Base-by-base conservation (phyloP, 805 yeast genomes). In the Ogataea neopini region DNA sequence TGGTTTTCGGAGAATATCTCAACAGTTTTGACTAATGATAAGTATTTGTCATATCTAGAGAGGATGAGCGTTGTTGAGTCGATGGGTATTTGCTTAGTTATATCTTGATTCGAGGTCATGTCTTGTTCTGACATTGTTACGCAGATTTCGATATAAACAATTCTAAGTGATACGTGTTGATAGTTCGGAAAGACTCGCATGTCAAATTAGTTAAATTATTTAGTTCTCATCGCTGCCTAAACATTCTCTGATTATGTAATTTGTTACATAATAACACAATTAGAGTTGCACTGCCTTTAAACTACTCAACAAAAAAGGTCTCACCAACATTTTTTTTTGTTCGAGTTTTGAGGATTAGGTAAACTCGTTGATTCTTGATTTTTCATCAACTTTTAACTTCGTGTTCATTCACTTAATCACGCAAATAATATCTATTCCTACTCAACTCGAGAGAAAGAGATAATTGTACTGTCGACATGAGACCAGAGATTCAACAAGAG, bases 401-500 rank as follows among this genome's bases (percentile, higher is more conserved):
- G n/a, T n/a, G n/a, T n/a, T n/a, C n/a, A n/a, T n/a, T n/a, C n/a
- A n/a, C n/a, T n/a, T n/a, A n/a, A n/a, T n/a, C n/a, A n/a, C n/a
- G n/a, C n/a, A n/a, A n/a, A n/a, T n/a, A n/a, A n/a, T n/a, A n/a
- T n/a, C n/a, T n/a, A n/a, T n/a, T n/a, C n/a, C n/a, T n/a, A n/a
- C n/a, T n/a, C n/a, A n/a, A n/a, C n/a, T n/a, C n/a, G n/a, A n/a
- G n/a, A n/a, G 25, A 22, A 22, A 6, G 8, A 22, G 25, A 22
- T 8, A 22, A 6, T 8, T 22, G 8, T 22, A 11, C 32, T 28
- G n/a, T n/a, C n/a, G 32, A 4, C 23, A 86, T 86, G 94, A 83
- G 82, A 68, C 96, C 99, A 58, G 98, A 94, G 79, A 84, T 90
- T 52, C 95, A 94, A 76, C 99, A 94, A 75, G 98, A 94, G 69